These are phyloP conservation scores for Albifimbria verrucaria DNA, from an alignment of 2,329 filamentous ascomycete genomes.

Conservation along the genomic window DNA sequence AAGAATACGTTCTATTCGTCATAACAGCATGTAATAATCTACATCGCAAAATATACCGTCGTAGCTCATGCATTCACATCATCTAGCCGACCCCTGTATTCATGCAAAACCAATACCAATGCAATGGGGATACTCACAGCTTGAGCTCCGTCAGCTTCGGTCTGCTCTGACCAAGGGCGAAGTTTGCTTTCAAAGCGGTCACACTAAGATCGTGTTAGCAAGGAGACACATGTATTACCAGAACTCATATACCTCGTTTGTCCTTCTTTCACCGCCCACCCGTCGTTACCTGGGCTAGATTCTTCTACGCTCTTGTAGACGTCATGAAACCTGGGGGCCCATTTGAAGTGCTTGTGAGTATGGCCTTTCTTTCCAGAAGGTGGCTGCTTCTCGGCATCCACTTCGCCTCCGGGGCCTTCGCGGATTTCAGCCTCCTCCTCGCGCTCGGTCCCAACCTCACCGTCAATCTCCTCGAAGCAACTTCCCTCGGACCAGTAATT, in stretches of 20 bases:
- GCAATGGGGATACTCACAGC: slow-evolving; percentile 63
- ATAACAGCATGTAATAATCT: not conserved
- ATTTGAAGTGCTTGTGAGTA: slow-evolving; percentile 87
- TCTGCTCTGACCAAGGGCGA: slow-evolving; percentile 69
- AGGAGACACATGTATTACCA: not conserved
- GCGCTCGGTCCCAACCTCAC: slow-evolving; percentile 59
- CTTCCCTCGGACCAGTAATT: slow-evolving; percentile 85
- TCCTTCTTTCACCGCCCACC: slow-evolving; percentile 86
- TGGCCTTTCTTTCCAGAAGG: slow-evolving; percentile 41
- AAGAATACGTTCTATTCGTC: slow-evolving; percentile 33
- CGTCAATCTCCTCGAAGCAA: slow-evolving; percentile 79
- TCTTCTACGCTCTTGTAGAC: slow-evolving; percentile 85
- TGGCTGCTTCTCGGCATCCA: slow-evolving; percentile 29
- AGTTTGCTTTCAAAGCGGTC: slow-evolving; percentile 88
- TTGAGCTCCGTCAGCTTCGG: slow-evolving; percentile 69
- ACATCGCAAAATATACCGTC: not conserved
- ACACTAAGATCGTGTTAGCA: slow-evolving; percentile 52
- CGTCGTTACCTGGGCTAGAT: slow-evolving; percentile 78
- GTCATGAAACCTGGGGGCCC: slow-evolving; percentile 83
- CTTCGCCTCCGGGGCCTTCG: slow-evolving; percentile 54
- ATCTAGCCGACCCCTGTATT: not conserved
- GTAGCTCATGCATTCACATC: not conserved
- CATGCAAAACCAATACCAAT: slow-evolving; percentile 13
- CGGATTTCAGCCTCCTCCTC: slow-evolving; percentile 73
- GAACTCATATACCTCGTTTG: slow-evolving; percentile 66